Base-by-base conservation (phyloP, 2,329 filamentous ascomycete species). In the Colletotrichum sublineola region DNA sequence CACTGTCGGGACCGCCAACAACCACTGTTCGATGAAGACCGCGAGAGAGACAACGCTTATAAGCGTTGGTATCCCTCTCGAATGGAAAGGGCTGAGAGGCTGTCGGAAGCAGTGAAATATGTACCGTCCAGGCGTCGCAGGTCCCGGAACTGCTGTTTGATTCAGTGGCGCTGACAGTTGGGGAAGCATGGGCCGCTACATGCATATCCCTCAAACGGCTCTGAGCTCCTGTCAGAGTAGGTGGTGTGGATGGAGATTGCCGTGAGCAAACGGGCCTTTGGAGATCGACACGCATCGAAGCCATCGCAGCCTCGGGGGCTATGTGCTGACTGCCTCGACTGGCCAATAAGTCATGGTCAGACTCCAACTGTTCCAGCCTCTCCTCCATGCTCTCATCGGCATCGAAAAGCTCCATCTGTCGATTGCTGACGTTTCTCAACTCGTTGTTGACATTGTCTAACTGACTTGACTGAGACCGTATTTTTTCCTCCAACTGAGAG, bases 11-110 rank as follows among this genome's bases (percentile, higher is more conserved):
- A 24, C 86, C 87, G 55, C 83, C 82, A 15, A 91, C 83, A 11
- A 85, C 87, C 24, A 90, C 82, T 80, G 89, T 86, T 71, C 86
- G 87, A 75, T 90, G 89, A 56, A 90, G 83, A 3, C 89, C 89
- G 20, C 89, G 86, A 18, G 89, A 91, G 5, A 90, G 82, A 56
- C 88, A 90, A 55, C 89, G 84, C 76, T 90, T 90, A 79, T 91
- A 91, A 5, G 88, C 88, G 52, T 84, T 86, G 18, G 88, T 90
- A 75, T 90, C 88, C 76, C 89, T 88, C 78, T 90, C 89, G 77
- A 90, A 91, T 0, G 89, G 89, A 74, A 90, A 89, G 5, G 88
- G 86, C 68, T 87, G 85, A 44, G 84, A 84, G 15, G 82, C 82
- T 58, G 84, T 86, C 5, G 89, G 89, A 48, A 91, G 82, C 15